Base-by-base conservation (phyloP, 768 basidiomycete genomes). In the Lactarius hatsudake region DNA sequence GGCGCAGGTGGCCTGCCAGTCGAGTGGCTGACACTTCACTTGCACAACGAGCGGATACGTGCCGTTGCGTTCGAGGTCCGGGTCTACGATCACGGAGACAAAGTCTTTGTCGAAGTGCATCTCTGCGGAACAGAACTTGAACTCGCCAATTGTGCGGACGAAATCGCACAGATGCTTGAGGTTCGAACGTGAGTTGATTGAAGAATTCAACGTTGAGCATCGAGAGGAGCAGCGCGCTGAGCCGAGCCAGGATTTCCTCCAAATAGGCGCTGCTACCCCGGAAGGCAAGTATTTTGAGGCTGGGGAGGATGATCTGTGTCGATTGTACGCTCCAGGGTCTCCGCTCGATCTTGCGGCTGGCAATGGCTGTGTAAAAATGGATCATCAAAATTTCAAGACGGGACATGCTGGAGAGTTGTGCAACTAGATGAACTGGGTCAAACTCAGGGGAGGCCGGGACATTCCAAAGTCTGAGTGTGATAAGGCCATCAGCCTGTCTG, bases 321-420 rank as follows among this genome's bases (percentile, higher is more conserved):
- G 20, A 7, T 23, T 26, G 53, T 17, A 6, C 6, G 20, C 6
- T 0, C 1, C 3, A 0, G 12, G 53, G 26, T 4, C n/a, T 28
- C 20, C 4, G 30, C n/a, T 53, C 26, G 3, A 53, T 15, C 18
- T 34, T 23, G 18, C 23, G 43, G 7, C 5, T 51, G 34, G 10
- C 20, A n/a, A 26, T 18, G 10, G 36, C n/a, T 15, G 34, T 5
- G n/a, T 23, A 15, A 34, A 64, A 65, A 54, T 65, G 59, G 17
- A 61, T 54, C 26, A 48, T 53, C 12, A 65, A 12, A 12, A 26
- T n/a, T 51, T 61, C 42, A n/a, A 65, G 64, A 54, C 17, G 53
- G 40, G 64, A 32, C 59, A 61, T 54, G n/a, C 15, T 17, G 30
- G 51, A 7, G 51, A 65, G 38, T 26, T 65, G 59, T 18, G 28